Evolutionary conservation across 352 stramenopile species (phyloP).

Genomic region (Phytophthora sojae): DNA sequence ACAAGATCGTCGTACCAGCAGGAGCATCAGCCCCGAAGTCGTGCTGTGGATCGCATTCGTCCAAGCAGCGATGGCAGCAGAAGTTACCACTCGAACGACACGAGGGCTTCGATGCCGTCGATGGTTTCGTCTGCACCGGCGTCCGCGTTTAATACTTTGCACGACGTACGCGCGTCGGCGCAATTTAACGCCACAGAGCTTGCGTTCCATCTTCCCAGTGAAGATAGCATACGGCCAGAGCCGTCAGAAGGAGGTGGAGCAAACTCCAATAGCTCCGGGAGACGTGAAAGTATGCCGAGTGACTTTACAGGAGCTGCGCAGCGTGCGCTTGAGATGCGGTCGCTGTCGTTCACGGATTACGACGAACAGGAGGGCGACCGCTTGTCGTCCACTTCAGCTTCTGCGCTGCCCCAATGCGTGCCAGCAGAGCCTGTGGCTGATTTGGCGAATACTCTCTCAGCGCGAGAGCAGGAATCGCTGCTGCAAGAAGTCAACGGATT

Average conservation of each 20-base stretch:
- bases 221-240: conserved; percentile 17
- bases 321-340: conserved; percentile 25
- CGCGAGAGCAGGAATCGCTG: conserved; percentile 63
- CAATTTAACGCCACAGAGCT: conserved; percentile 38
- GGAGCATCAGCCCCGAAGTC: conserved; percentile 13
- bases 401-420: conserved; percentile 40
- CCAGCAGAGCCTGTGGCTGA: conserved; percentile 48
- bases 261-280: conserved; percentile 6
- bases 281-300: conserved; percentile 35
- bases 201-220: conserved; percentile 33
- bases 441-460: conserved; percentile 55
- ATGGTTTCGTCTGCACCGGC: conserved; percentile 30
- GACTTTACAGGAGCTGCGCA: conserved; percentile 20
- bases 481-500: conserved; percentile 75
- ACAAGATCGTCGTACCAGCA: conserved; percentile 38
- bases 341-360: conserved; percentile 40
- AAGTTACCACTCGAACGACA: conserved; percentile 23
- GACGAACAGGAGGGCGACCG: conserved; percentile 34
- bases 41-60: conserved; percentile 15
- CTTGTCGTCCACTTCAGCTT: conserved; percentile 35
- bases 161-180: conserved; percentile 24
- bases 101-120: conserved; percentile 29
- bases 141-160: conserved; percentile 19
- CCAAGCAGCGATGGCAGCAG: conserved; percentile 22
- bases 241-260: conserved; percentile 11